These are phyloP conservation scores for Pelargonium exstipulatum DNA, from an alignment of 441 rosid species.

Conservation along the genomic window DNA sequence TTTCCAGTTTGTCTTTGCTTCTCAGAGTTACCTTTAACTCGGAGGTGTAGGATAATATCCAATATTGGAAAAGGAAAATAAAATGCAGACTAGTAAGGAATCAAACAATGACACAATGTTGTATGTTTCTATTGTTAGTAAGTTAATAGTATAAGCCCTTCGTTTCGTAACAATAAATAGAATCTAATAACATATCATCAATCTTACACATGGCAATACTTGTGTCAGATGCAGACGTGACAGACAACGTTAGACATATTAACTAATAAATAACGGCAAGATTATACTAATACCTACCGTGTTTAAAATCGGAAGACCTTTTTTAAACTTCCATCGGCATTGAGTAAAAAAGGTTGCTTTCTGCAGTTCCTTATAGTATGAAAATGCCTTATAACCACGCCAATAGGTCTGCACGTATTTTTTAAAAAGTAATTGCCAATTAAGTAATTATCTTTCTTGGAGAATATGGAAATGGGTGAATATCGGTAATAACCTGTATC, in stretches of 20 bases:
- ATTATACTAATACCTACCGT: conserved; percentile 46
- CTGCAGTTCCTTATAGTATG: conserved; percentile 68
- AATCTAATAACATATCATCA: no score
- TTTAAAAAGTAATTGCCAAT: background rate
- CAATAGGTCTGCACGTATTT: conserved; percentile 60
- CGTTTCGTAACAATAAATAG: no score
- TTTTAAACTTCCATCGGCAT: conserved; percentile 88
- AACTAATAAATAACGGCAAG: background rate
- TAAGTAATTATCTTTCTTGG: conserved; percentile 20
- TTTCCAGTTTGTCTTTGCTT: conserved; percentile 95
- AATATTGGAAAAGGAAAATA: no score
- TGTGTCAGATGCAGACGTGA: background rate
- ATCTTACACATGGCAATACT: background rate
- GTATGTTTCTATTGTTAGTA: no score
- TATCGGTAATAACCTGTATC: conserved; percentile 54
- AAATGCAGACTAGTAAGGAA: background rate
- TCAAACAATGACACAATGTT: no score
- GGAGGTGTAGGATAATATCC: conserved; percentile 28
- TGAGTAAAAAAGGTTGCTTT: conserved; percentile 67
- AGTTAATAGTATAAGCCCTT: no score
- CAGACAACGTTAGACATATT: background rate
- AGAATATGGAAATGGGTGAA: conserved; percentile 18
- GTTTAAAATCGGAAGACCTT: conserved; percentile 83
- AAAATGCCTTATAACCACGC: conserved; percentile 59
- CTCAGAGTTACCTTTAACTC: conserved; percentile 91